These are phyloP conservation scores for Piedraia hortae DNA, from an alignment of 2,329 filamentous ascomycete species.

Conservation along the genomic window DNA sequence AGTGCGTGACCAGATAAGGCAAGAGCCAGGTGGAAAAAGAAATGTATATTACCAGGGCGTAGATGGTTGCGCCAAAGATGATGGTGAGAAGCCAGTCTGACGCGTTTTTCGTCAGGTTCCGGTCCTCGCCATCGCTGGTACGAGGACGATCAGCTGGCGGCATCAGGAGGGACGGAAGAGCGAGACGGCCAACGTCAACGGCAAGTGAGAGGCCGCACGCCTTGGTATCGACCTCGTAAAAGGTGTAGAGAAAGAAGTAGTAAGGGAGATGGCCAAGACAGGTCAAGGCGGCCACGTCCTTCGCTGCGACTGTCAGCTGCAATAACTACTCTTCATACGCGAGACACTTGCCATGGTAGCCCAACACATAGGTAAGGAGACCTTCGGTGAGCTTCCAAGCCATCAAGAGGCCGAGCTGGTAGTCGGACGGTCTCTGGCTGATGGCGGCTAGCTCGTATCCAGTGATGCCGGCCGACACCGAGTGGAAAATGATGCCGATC, in stretches of 20 bases:
- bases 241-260: slow-evolving; percentile 46
- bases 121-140: slow-evolving; percentile 18
- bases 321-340: background rate
- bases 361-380: slow-evolving; percentile 41
- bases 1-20: slow-evolving; percentile 43
- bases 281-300: slow-evolving; percentile 18
- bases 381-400: slow-evolving; percentile 36
- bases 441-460: slow-evolving; percentile 38
- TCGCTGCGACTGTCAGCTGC: slow-evolving; percentile 9
- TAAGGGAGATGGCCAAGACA: slow-evolving; percentile 48
- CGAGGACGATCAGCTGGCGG: slow-evolving; percentile 33
- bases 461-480: slow-evolving; percentile 30
- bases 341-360: slow-evolving; percentile 36
- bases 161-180: slow-evolving; percentile 47
- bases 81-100: slow-evolving; percentile 36
- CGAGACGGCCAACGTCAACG: slow-evolving; percentile 41
- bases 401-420: slow-evolving; percentile 27
- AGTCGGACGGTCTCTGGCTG: slow-evolving; percentile 33
- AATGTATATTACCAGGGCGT: slow-evolving; percentile 42
- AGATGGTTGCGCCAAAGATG: slow-evolving; percentile 42
- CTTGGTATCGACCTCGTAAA: slow-evolving; percentile 40
- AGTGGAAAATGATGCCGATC: slow-evolving; percentile 37
- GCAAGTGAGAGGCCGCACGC: slow-evolving; percentile 33
- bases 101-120: slow-evolving; percentile 28
- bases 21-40: slow-evolving; percentile 49